phyloP scores from a whole-genome alignment of 78 protist genomes.

The Isochrysis galbana region DNA sequence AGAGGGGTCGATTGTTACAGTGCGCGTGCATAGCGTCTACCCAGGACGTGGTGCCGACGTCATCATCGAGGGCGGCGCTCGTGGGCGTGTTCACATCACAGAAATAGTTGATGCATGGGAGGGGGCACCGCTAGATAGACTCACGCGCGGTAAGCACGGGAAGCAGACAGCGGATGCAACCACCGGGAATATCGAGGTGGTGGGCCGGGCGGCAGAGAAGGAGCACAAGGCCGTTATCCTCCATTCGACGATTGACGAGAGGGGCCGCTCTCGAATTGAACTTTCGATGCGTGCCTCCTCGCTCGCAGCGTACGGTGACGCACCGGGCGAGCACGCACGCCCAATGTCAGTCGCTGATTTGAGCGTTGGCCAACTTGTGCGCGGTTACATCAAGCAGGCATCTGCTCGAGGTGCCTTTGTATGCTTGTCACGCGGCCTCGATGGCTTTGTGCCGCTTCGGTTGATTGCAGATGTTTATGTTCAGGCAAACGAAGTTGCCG shows the following conservation, averaged over 20 bases:
- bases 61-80: neutral
- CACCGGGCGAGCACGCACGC: neutral
- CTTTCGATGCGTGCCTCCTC: neutral
- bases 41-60: neutral
- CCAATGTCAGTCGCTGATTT: neutral
- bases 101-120: neutral
- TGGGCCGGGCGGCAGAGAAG: too few species aligned
- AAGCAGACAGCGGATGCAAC: neutral
- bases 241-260: neutral
- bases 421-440: neutral
- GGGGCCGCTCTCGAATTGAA: neutral
- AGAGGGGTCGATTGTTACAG: neutral
- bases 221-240: neutral
- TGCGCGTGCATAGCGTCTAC: neutral
- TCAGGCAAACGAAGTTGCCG: too few species aligned
- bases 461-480: neutral
- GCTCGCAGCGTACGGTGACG: neutral
- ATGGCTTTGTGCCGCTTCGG: neutral
- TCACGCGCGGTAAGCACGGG: neutral
- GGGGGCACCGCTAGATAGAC: neutral
- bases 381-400: slow-evolving; percentile 7
- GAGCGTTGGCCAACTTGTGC: neutral
- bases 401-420: neutral
- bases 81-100: neutral
- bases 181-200: too few species aligned